phyloP scores from a whole-genome alignment of 2,329 filamentous ascomycete genomes.

The Pyricularia grisea region DNA sequence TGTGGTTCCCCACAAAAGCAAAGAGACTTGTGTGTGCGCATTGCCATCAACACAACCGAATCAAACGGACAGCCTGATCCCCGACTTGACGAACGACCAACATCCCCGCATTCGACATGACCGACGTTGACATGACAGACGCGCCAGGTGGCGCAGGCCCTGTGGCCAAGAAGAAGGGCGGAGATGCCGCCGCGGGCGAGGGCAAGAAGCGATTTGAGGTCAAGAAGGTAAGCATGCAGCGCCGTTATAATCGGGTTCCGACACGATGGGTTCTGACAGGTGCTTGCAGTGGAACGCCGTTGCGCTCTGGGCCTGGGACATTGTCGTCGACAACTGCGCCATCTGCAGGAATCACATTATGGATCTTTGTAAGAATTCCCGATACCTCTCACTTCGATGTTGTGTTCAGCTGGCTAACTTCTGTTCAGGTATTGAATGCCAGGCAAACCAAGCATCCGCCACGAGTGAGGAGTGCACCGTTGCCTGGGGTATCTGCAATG shows the following conservation, averaged over 20 bases:
- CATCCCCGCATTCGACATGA: conserved; percentile 47
- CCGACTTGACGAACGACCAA: neutral
- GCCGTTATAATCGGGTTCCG: conserved; percentile 3
- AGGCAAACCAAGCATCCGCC: conserved; percentile 95
- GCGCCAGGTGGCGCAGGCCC: conserved; percentile 48
- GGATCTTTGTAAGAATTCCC: conserved; percentile 69
- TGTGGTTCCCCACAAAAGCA: neutral
- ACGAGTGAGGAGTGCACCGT: conserved; percentile 98
- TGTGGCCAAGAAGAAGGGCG: conserved; percentile 42
- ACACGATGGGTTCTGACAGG: neutral
- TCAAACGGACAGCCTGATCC: neutral
- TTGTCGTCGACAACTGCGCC: conserved; percentile 98
- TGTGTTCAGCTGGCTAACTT: conserved; percentile 9
- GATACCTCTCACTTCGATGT: neutral
- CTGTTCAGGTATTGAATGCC: conserved; percentile 81
- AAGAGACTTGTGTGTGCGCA: neutral
- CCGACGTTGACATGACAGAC: conserved; percentile 95
- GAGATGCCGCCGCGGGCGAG: conserved; percentile 44
- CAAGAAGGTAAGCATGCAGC: conserved; percentile 68
- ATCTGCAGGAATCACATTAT: conserved; percentile 99
- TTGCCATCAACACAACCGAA: neutral
- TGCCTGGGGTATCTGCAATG: conserved; percentile 98
- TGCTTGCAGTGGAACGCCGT: conserved; percentile 85
- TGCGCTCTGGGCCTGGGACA: conserved; percentile 98
- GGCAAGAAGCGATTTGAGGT: conserved; percentile 96